These are phyloP conservation scores for Luzula sylvatica DNA, from an alignment of 176 grass and related monocot genomes.

Conservation along the genomic window DNA sequence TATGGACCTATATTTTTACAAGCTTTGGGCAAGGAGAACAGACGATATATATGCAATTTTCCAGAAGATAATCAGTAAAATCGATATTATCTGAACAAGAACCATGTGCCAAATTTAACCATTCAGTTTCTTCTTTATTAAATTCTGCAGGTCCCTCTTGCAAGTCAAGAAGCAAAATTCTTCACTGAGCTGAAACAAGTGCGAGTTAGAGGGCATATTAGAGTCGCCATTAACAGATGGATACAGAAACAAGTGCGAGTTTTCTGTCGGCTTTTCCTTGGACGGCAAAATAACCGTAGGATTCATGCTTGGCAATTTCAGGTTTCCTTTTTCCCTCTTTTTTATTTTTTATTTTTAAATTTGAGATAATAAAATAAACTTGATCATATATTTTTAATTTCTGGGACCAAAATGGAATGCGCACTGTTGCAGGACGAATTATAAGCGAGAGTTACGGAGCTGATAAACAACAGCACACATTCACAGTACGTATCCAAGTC, in stretches of 20 bases:
- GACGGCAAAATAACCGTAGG: conserved; percentile 71
- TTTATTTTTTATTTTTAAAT: conserved; percentile 17
- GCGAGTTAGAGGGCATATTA: conserved; percentile 85
- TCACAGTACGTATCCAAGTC: conserved; percentile 34
- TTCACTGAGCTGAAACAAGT: too few relatives aligned
- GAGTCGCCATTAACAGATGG: conserved; percentile 78
- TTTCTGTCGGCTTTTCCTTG: conserved; percentile 87
- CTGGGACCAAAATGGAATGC: too few relatives aligned
- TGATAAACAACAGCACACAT: conserved; percentile 54
- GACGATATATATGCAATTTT: too few relatives aligned
- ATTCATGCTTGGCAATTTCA: conserved; percentile 98
- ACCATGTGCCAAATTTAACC: too few relatives aligned
- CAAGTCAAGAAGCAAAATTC: too few relatives aligned
- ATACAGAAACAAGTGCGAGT: conserved; percentile 97
- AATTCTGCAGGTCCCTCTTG: too few relatives aligned
- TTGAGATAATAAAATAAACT: too few relatives aligned
- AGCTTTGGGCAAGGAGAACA: too few relatives aligned
- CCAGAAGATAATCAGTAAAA: too few relatives aligned
- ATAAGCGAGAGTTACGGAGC: conserved; percentile 48
- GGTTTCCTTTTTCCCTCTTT: conserved; percentile 30
- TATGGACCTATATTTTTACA: too few relatives aligned
- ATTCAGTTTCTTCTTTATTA: too few relatives aligned
- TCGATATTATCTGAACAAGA: too few relatives aligned
- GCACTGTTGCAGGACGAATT: conserved; percentile 35
- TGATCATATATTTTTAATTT: conserved; percentile 13